Evolutionary conservation across 148 eudicot genomes (phyloP).

Genomic region (Pharnaceum exiguum): DNA sequence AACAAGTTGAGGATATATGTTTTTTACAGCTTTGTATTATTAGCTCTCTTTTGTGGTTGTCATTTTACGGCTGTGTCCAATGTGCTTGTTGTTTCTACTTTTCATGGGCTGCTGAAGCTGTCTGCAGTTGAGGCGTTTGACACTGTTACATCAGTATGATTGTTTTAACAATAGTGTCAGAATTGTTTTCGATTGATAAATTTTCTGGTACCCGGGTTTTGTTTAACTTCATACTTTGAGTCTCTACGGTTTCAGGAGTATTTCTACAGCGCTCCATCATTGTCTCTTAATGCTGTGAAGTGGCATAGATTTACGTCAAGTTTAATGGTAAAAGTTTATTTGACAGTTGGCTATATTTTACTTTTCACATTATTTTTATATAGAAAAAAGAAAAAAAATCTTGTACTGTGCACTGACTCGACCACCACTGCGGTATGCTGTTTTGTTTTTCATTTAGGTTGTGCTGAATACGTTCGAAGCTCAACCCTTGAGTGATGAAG

Average conservation of each 20-base stretch:
- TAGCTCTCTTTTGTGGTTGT: no score
- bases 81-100: no score
- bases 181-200: not conserved
- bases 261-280: constrained; percentile 77
- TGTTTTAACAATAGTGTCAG: no score
- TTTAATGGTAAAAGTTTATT: constrained; percentile 54
- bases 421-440: constrained; percentile 4
- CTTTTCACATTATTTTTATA: not conserved
- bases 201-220: not conserved
- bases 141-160: no score
- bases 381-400: no score
- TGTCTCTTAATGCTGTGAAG: constrained; percentile 52
- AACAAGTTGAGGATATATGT: no score
- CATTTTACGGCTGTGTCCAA: no score
- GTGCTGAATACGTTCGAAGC: constrained; percentile 92
- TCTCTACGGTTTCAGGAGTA: constrained; percentile 52
- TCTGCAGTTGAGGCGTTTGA: no score
- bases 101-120: no score
- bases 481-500: constrained; percentile 97
- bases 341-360: not conserved
- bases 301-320: constrained; percentile 88
- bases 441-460: constrained; percentile 38
- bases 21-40: no score
- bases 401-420: no score
- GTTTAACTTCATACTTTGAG: not conserved